Conservation (phyloP, 192 early-diverging fungal species). For the Coemansia interrupta region DNA sequence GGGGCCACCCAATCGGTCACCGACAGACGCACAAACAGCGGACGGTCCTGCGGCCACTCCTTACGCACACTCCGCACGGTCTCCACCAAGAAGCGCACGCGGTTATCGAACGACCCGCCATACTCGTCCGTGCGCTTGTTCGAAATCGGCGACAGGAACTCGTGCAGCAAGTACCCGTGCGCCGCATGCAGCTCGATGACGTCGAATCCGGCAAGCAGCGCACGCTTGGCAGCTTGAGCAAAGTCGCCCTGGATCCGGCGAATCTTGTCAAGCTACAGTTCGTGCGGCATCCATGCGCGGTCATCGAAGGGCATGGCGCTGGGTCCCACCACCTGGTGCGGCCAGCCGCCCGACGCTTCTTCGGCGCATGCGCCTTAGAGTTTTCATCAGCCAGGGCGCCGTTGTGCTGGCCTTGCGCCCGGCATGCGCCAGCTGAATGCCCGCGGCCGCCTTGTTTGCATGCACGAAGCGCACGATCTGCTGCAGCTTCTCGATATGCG, state of each 20-base stretch:
- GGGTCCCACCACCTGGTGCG: conserved; percentile 66
- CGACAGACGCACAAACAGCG: conserved; percentile 83
- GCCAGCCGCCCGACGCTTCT: conserved; percentile 63
- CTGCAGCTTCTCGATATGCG: conserved; percentile 58
- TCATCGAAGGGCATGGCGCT: conserved; percentile 53
- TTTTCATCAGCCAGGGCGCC: conserved; percentile 16
- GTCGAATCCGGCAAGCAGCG: conserved; percentile 79
- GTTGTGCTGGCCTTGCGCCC: conserved; percentile 69
- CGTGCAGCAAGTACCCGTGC: conserved; percentile 83
- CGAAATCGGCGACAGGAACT: conserved; percentile 74
- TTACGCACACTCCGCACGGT: conserved; percentile 59
- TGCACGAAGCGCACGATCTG: conserved; percentile 60
- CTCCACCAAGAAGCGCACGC: conserved; percentile 73
- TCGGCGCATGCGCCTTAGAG: conserved; percentile 13
- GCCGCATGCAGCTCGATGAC: conserved; percentile 88
- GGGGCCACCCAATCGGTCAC: conserved; percentile 64
- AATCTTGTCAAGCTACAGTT: conserved; percentile 68
- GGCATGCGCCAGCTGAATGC: conserved; percentile 81
- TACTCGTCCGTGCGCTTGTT: conserved; percentile 90
- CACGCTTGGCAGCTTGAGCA: conserved; percentile 63
- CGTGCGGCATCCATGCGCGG: conserved; percentile 30
- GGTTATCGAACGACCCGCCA: conserved; percentile 88
- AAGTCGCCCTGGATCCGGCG: conserved; percentile 60
- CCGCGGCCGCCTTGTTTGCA: conserved; percentile 55
- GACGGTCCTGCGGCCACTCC: conserved; percentile 76